Conservation (phyloP, 225 moss, liverwort and hornwort genomes). For the Lunularia cruciata region DNA sequence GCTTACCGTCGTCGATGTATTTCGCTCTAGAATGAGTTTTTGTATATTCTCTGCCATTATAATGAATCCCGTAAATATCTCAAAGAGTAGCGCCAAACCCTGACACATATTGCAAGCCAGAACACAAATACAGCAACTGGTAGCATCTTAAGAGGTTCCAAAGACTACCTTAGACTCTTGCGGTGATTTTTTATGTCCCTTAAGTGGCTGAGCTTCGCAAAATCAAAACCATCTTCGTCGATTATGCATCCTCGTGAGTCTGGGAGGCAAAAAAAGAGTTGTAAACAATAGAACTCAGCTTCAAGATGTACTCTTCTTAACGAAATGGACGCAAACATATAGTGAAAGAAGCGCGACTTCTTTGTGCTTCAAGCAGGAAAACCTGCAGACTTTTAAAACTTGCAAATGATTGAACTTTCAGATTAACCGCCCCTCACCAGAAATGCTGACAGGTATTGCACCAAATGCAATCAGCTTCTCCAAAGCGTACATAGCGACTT, state of each 20-base stretch:
- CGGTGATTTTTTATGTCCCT: slow-evolving; percentile 75
- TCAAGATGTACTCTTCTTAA: neutral
- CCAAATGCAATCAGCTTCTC: slow-evolving; percentile 93
- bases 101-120: neutral
- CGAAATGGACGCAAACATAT: too few species aligned
- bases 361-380: neutral
- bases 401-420: neutral
- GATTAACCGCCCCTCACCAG: slow-evolving; percentile 43
- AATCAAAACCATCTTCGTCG: slow-evolving; percentile 93
- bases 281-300: neutral
- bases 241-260: slow-evolving; percentile 94
- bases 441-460: slow-evolving; percentile 79
- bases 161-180: slow-evolving; percentile 44
- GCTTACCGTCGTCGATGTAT: slow-evolving; percentile 92
- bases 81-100: neutral
- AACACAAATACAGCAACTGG: neutral
- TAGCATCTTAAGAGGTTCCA: neutral
- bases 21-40: slow-evolving; percentile 83
- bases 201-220: slow-evolving; percentile 74
- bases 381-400: neutral
- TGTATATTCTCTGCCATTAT: slow-evolving; percentile 51
- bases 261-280: slow-evolving; percentile 24
- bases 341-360: neutral
- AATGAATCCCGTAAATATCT: neutral
- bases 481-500: slow-evolving; percentile 90